These are phyloP conservation scores for Acorus gramineus DNA, from an alignment of 106 monocot species.

Conservation along the genomic window DNA sequence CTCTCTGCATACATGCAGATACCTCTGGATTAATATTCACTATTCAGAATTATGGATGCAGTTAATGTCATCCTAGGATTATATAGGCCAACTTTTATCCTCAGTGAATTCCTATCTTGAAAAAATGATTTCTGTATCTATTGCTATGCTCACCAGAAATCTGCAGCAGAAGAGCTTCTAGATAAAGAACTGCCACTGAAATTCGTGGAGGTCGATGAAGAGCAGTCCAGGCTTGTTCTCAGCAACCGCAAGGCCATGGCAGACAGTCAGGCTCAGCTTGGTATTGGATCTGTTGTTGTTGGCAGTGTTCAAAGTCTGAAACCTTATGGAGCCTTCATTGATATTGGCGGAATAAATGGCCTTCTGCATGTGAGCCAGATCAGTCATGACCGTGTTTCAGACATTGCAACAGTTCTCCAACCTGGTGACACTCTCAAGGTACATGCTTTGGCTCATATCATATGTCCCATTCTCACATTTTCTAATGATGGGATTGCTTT, in stretches of 20 bases:
- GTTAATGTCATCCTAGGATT: too few species aligned
- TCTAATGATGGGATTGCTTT: not conserved
- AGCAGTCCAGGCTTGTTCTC: conserved; percentile 85
- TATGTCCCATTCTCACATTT: not conserved
- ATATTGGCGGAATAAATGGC: conserved; percentile 87
- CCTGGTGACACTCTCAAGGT: conserved; percentile 97
- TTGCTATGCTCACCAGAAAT: conserved; percentile 35
- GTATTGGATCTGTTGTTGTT: conserved; percentile 83
- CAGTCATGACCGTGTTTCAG: conserved; percentile 91
- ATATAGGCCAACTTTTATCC: too few species aligned
- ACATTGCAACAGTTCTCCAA: conserved; percentile 79
- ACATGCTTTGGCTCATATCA: not conserved
- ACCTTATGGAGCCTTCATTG: conserved; percentile 94
- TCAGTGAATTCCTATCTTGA: too few species aligned
- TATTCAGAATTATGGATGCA: too few species aligned
- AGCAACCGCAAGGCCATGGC: conserved; percentile 94
- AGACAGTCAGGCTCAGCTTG: conserved; percentile 86
- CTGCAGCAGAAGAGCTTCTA: conserved; percentile 76
- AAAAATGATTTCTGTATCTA: not conserved
- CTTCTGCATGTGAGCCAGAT: conserved; percentile 99
- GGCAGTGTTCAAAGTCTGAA: conserved; percentile 91
- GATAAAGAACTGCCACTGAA: conserved; percentile 76
- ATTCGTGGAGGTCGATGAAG: conserved; percentile 85
- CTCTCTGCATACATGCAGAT: too few species aligned
- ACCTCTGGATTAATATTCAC: too few species aligned